Base-by-base conservation (phyloP, 345 rosid species). In the Hibiscus mutabilis region DNA sequence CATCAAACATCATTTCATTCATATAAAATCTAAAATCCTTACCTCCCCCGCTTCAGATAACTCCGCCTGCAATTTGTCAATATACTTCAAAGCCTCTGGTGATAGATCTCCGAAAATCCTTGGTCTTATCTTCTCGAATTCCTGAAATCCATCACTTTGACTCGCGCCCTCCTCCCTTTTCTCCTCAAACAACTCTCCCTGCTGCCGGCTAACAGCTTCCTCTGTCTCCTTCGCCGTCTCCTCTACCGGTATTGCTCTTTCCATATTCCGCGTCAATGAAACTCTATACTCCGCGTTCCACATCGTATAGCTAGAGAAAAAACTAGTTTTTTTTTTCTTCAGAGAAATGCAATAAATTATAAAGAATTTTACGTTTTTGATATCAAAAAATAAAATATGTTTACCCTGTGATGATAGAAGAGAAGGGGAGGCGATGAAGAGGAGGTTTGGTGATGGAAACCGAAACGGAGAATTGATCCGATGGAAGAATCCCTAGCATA, bases 271-370 rank as follows among this genome's bases (percentile, higher is more conserved):
- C 79, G 62, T 77, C 86, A 90, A 78, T 3, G 90, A 88, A 22
- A 93, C 76, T 79, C 97, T 85, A 69, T 93, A 93, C 84, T 93
- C 97, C 18, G 97, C 96, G 71, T 89, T 93, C 98, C 98, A 93
- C 78, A 93, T 60, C 6, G 98, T 93, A 65, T 91, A 93, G 80
- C 98, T 93, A 42, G 11, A 42, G 13, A 42, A 77, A 56, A 53
- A 58, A 76, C n/a, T 42, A 21, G 62, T 66, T 65, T 62, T n/a
- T 55, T 18, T 15, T 8, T 40, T n/a, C n/a, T n/a, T 42, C 46
- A n/a, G 8, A 51, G 21, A 25, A 42, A 35, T 25, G 6, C 46
- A 67, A 60, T 51, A 44, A 70, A 78, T 52, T 40, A 51, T 68
- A 47, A 21, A 22, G 13, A 14, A 10, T 4, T 4, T 22, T 1